Evolutionary conservation across 73 alveolate species (phyloP).

Genomic region (Stentor roeselii): DNA sequence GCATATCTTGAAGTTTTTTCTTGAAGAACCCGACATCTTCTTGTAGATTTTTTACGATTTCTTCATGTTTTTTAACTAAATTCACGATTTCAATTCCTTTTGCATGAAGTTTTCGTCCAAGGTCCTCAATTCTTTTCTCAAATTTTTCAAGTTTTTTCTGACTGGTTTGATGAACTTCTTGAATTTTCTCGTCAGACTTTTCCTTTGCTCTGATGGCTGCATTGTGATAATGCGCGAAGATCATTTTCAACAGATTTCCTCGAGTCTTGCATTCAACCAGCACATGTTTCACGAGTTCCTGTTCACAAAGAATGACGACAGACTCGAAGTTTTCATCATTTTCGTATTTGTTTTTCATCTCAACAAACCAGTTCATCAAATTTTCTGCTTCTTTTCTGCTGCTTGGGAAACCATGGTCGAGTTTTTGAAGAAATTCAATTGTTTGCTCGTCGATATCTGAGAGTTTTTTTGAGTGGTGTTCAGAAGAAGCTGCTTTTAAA

Average conservation of each 20-base stretch:
- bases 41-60: neutral
- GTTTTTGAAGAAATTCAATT: neutral
- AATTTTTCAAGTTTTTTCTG: neutral
- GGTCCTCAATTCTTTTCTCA: neutral
- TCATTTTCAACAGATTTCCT: neutral
- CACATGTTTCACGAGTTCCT: neutral
- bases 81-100: neutral
- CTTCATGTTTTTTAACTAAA: neutral
- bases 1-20: conserved; percentile 5
- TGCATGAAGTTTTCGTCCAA: neutral
- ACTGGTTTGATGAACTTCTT: neutral
- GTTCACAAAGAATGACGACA: neutral
- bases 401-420: neutral
- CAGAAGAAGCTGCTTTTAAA: neutral
- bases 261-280: neutral
- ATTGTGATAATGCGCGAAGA: neutral
- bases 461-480: neutral
- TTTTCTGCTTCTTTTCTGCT: neutral
- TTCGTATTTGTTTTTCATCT: neutral
- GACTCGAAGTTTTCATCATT: neutral
- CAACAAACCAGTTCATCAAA: neutral
- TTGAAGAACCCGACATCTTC: neutral
- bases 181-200: neutral
- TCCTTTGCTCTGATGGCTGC: neutral
- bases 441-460: neutral